phyloP scores from a whole-genome alignment of 2,329 filamentous ascomycete species.

The Aspergillus sp. region DNA sequence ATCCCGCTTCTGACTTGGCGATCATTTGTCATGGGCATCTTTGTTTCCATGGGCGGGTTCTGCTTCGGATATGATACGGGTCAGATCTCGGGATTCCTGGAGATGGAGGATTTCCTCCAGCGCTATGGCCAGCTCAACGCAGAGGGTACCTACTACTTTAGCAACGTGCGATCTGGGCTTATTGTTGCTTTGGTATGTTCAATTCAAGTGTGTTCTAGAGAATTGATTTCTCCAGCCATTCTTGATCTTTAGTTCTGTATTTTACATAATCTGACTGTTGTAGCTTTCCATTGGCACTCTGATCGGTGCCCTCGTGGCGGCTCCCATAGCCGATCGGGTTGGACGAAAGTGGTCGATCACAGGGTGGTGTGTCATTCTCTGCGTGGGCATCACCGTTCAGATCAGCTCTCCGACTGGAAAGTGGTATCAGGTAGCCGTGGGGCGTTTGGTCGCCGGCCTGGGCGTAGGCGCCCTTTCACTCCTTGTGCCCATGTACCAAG shows the following conservation, averaged over 20 bases:
- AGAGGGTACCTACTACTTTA: constrained; percentile 35
- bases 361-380: constrained; percentile 38
- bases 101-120: constrained; percentile 39
- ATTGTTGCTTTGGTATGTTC: constrained; percentile 40
- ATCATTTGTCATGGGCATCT: constrained; percentile 33
- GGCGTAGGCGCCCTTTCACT: constrained; percentile 43
- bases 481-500: constrained; percentile 46
- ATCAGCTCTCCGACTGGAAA: constrained; percentile 35
- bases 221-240: too few species aligned
- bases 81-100: constrained; percentile 44
- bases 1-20: constrained; percentile 28
- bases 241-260: not conserved
- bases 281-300: constrained; percentile 44
- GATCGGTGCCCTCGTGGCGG: constrained; percentile 40
- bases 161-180: constrained; percentile 40
- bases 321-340: constrained; percentile 40
- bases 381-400: constrained; percentile 42
- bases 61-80: constrained; percentile 44
- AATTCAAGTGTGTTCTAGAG: too few species aligned
- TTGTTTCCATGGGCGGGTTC: constrained; percentile 48
- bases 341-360: constrained; percentile 43
- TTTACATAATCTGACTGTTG: not conserved
- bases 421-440: constrained; percentile 43
- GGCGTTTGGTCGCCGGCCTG: constrained; percentile 42
- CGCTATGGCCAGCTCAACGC: constrained; percentile 33